Conservation (phyloP, 2,329 filamentous ascomycete genomes). For the Fusarium devonianum region DNA sequence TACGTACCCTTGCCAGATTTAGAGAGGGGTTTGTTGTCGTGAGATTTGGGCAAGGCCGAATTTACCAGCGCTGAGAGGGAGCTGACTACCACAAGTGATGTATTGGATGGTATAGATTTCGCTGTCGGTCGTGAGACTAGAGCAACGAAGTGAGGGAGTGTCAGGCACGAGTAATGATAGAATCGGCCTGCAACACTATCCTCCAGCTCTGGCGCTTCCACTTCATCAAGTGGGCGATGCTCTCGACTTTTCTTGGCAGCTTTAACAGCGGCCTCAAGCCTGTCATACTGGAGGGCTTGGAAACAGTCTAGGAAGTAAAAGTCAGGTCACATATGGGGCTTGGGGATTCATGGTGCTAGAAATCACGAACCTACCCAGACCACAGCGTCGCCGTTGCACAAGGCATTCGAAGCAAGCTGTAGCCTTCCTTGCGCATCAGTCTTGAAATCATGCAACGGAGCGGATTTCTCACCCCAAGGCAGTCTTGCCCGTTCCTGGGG, state of each 20-base stretch:
- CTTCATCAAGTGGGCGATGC: constrained; percentile 8
- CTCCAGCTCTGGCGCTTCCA: constrained; percentile 11
- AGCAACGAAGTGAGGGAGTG: constrained; percentile 76
- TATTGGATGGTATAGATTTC: constrained; percentile 66
- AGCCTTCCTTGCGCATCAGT: constrained; percentile 60
- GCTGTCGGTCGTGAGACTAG: constrained; percentile 73
- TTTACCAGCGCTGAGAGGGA: constrained; percentile 79
- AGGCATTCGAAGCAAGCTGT: constrained; percentile 70
- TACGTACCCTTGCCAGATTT: constrained; percentile 52
- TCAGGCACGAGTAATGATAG: constrained; percentile 60
- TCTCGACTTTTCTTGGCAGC: constrained; percentile 19
- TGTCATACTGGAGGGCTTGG: constrained; percentile 47
- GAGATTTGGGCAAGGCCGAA: constrained; percentile 73
- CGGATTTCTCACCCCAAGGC: constrained; percentile 70
- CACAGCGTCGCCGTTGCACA: constrained; percentile 68
- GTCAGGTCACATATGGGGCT: constrained; percentile 12
- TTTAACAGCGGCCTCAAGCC: constrained; percentile 41
- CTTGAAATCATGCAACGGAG: constrained; percentile 17
- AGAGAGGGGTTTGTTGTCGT: constrained; percentile 48
- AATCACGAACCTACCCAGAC: constrained; percentile 80
- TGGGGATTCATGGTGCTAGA: constrained; percentile 8
- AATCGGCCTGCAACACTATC: constrained; percentile 47
- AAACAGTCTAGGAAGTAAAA: constrained; percentile 53
- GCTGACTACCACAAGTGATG: constrained; percentile 78
- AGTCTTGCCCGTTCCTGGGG: constrained; percentile 86